Evolutionary conservation across 345 rosid species (phyloP), one percentile per base, ranked within the genome.

Genomic region (Eucalyptus erythrocorys): DNA sequence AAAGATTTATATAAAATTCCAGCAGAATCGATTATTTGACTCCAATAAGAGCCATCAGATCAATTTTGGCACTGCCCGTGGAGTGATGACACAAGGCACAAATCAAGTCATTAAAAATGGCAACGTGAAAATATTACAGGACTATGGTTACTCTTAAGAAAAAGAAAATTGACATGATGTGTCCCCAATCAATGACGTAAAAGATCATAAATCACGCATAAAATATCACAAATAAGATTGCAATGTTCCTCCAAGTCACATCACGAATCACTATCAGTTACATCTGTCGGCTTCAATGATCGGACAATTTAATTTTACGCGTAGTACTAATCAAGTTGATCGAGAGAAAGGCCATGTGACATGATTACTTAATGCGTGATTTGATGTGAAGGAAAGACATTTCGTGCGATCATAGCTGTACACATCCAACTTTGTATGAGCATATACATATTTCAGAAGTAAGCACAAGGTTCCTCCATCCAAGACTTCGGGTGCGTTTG

Each of bases 251-350:
- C 2, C 7, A 21, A 40, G 1, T 76, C 15, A 0, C 24, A 6
- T 9, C 27, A 22, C 5, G 15, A 42, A 40, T 76, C 42, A 1
- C 47, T 40, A 76, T 76, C 1, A 21, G 24, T 76, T 11, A 76
- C 45, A 10, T 3, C 16, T 13, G 30, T 6, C 30, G 8, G 30
- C 16, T 76, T 76, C 47, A 40, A 76, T 7, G 27, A 76, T 76
- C 1, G 0, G 5, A 47, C 7, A 10, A 42, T 21, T 76, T 22
- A 21, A 40, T 42, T 37, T 40, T 6, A 40, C 4, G 1, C 13
- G 47, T 37, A 40, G 30, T 13, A 10, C 84, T 21, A 22, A 15
- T 64, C 76, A 64, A 2, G 76, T 15, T 64, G 37, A n/a, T 64
- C 40, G 3, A 64, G 21, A 64, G 40, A 64, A 64, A 64, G 40